phyloP scores from a whole-genome alignment of 441 rosid genomes.

The Pelargonium australe region DNA sequence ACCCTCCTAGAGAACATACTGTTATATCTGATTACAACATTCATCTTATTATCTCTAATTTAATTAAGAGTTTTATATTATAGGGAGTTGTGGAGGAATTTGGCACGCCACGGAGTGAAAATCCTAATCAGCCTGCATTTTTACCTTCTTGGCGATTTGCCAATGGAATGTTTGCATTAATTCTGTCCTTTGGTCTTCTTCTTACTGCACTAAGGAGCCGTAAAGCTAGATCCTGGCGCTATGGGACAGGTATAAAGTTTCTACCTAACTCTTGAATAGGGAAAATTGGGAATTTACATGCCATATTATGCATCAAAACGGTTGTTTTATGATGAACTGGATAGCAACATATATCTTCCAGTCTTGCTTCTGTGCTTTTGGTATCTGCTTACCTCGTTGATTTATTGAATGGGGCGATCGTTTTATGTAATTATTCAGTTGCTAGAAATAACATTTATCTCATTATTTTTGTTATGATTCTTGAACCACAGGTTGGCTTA shows the following conservation, averaged over 20 bases:
- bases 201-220: slow-evolving; percentile 65
- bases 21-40: not conserved
- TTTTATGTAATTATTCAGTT: not conserved
- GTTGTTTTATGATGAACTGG: not conserved
- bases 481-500: slow-evolving; percentile 47
- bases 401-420: not conserved
- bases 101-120: slow-evolving; percentile 56
- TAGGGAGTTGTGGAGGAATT: slow-evolving; percentile 79
- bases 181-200: slow-evolving; percentile 67
- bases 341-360: too few species aligned
- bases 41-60: slow-evolving; percentile 7
- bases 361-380: not conserved
- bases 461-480: not conserved
- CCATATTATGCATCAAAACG: not conserved
- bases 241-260: slow-evolving; percentile 52
- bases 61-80: slow-evolving; percentile 21
- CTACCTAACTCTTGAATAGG: not conserved
- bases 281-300: not conserved
- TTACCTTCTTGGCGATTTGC: slow-evolving; percentile 69
- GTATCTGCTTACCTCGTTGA: not conserved
- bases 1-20: not conserved
- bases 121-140: slow-evolving; percentile 45
- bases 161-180: slow-evolving; percentile 79
- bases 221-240: slow-evolving; percentile 76
- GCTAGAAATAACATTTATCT: not conserved